Evolutionary conservation across 2,329 filamentous ascomycete species (phyloP).

Genomic region (Elsinoe arachidis): DNA sequence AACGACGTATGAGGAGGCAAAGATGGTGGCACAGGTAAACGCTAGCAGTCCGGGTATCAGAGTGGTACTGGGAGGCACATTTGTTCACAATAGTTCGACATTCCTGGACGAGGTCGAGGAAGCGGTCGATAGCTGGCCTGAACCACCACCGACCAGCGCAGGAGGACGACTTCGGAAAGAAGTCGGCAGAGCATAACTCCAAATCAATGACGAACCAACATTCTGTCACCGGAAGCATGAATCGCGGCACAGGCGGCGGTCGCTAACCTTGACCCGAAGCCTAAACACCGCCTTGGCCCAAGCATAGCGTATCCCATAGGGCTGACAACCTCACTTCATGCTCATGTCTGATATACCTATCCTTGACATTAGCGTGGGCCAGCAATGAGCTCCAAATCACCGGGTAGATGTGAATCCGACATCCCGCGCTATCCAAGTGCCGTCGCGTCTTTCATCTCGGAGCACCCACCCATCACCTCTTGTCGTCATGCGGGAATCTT

Average conservation of each 20-base stretch:
- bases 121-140: conserved; percentile 78
- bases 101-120: conserved; percentile 92
- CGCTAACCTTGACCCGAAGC: conserved; percentile 7
- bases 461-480: neutral
- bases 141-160: conserved; percentile 51
- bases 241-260: neutral
- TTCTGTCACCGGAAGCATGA: neutral
- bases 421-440: no score
- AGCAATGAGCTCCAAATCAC: neutral
- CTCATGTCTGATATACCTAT: neutral
- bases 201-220: neutral
- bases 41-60: conserved; percentile 80
- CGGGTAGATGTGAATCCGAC: neutral
- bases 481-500: conserved; percentile 1
- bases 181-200: conserved; percentile 38
- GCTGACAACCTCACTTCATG: conserved; percentile 8
- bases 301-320: conserved; percentile 3
- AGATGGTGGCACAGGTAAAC: conserved; percentile 91
- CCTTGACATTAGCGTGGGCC: neutral
- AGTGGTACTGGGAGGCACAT: conserved; percentile 81
- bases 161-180: conserved; percentile 55
- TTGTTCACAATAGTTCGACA: conserved; percentile 74
- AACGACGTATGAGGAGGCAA: conserved; percentile 92
- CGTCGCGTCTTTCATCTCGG: neutral
- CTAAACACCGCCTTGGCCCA: conserved; percentile 6